phyloP scores from a whole-genome alignment of 1,284 basidiomycete species.

The Laetiporus sulphureus region DNA sequence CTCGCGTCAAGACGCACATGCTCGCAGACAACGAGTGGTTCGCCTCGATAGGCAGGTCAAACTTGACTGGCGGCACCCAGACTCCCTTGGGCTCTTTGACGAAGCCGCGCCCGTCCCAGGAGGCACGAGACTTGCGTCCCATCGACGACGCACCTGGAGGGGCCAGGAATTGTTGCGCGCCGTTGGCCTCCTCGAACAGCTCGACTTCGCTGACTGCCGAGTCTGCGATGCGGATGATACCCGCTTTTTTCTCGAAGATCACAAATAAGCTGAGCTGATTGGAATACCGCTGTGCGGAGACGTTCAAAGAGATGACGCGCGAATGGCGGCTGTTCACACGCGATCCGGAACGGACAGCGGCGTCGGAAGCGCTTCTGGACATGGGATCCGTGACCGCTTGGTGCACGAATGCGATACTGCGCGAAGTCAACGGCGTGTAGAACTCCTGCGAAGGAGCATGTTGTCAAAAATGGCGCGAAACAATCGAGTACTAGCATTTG shows the following conservation, averaged over 20 bases:
- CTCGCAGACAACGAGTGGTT: slow-evolving; percentile 26
- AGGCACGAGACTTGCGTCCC: slow-evolving; percentile 41
- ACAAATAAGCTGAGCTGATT: slow-evolving; percentile 70
- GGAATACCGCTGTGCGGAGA: slow-evolving; percentile 38
- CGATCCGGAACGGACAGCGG: slow-evolving; percentile 15
- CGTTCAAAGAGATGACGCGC: slow-evolving; percentile 23
- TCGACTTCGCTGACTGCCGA: slow-evolving; percentile 73
- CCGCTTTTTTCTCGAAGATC: slow-evolving; percentile 77
- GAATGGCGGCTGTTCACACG: slow-evolving; percentile 20
- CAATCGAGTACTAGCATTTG: not conserved
- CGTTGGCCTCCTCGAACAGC: slow-evolving; percentile 44
- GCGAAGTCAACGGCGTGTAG: slow-evolving; percentile 64
- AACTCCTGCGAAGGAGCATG: slow-evolving; percentile 58
- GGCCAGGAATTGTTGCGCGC: slow-evolving; percentile 12
- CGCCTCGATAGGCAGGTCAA: slow-evolving; percentile 40
- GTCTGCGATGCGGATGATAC: slow-evolving; percentile 70
- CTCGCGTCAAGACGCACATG: slow-evolving; percentile 61
- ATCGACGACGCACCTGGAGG: slow-evolving; percentile 17
- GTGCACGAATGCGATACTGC: slow-evolving; percentile 58
- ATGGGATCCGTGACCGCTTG: slow-evolving; percentile 54
- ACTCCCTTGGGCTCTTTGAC: slow-evolving; percentile 36
- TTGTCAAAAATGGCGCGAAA: not conserved
- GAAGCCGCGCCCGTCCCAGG: slow-evolving; percentile 42
- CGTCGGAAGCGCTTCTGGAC: slow-evolving; percentile 39
- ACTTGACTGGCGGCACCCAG: slow-evolving; percentile 50